Percentiles rank a stretch among this genome's conserved stretches.
These are phyloP conservation scores for Stagonosporopsis cucurbitacearum DNA, from an alignment of 2,329 filamentous ascomycete species.

Conservation along the genomic window DNA sequence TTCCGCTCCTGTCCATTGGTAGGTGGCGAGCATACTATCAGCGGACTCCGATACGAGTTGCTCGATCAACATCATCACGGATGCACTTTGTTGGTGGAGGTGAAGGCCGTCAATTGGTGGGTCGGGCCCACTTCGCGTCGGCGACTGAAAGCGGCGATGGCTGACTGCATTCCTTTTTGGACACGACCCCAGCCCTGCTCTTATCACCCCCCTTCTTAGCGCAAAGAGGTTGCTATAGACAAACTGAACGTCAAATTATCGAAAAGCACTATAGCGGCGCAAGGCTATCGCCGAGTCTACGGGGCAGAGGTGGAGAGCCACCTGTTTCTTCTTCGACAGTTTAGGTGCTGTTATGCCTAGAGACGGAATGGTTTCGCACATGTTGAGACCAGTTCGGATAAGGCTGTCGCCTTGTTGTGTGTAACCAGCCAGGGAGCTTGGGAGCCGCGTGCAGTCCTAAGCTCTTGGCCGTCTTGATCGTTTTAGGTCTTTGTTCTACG, in stretches of 20 bases:
- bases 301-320: neutral
- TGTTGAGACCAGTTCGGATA: conserved; percentile 4
- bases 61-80: neutral
- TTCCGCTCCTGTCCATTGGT: neutral
- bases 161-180: neutral
- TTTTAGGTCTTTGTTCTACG: conserved; percentile 35
- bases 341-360: neutral
- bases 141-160: conserved; percentile 17
- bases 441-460: conserved; percentile 11
- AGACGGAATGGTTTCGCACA: neutral
- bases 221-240: neutral
- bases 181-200: neutral
- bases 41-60: neutral
- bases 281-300: neutral
- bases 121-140: neutral
- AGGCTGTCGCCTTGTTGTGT: neutral
- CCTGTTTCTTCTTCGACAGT: neutral
- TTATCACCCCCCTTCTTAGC: neutral
- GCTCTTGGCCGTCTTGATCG: conserved; percentile 1
- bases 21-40: neutral
- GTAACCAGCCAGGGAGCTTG: conserved; percentile 3
- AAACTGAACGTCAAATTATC: too few relatives aligned
- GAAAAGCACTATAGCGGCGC: neutral
- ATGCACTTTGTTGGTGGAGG: neutral
- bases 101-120: conserved; percentile 1